These are phyloP conservation scores for Apiospora sp. DNA, from an alignment of 2,329 filamentous ascomycete genomes.

Conservation along the genomic window DNA sequence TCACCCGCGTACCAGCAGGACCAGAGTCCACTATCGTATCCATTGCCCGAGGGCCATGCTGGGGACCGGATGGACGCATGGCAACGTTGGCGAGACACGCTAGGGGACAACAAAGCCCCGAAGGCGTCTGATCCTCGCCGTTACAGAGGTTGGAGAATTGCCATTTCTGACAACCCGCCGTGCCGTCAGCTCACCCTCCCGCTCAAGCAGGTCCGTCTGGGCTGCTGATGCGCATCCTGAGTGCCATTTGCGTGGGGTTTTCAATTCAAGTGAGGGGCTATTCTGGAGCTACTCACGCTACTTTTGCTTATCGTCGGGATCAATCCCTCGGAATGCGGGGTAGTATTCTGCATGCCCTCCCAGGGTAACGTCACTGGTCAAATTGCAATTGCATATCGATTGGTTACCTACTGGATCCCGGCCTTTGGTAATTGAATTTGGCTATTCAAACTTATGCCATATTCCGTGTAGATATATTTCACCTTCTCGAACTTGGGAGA, in stretches of 20 bases:
- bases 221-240: not conserved
- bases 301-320: constrained; percentile 18
- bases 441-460: not conserved
- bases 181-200: not conserved
- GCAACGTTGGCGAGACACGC: not conserved
- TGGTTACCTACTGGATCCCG: not conserved
- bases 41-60: constrained; percentile 5
- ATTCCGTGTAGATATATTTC: not conserved
- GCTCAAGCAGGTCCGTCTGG: not conserved
- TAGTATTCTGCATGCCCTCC: constrained; percentile 13
- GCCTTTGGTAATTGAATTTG: not conserved
- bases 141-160: not conserved
- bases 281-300: constrained; percentile 14
- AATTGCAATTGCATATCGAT: not conserved
- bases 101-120: constrained; percentile 4
- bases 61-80: not conserved
- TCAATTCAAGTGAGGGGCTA: constrained; percentile 17
- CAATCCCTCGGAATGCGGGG: constrained; percentile 22
- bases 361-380: not conserved
- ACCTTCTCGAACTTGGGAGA: not conserved
- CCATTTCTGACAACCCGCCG: not conserved
- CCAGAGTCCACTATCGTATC: constrained; percentile 17
- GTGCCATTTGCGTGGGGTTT: constrained; percentile 12
- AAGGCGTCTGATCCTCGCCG: not conserved
- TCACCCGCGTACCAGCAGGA: constrained; percentile 2